These are phyloP conservation scores for Nothophoma quercina DNA, from an alignment of 2,329 filamentous ascomycete genomes.

Conservation along the genomic window DNA sequence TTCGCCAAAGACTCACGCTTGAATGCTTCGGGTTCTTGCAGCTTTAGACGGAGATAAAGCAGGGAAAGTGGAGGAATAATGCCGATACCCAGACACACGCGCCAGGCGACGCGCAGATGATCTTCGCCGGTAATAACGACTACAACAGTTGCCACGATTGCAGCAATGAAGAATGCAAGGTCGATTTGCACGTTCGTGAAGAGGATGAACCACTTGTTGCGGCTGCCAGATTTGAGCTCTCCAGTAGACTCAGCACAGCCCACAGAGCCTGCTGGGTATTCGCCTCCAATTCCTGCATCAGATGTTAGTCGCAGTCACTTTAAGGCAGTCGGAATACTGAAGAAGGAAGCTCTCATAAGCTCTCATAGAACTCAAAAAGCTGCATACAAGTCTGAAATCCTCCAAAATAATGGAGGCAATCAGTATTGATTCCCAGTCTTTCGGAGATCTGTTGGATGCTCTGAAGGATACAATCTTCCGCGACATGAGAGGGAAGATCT, in stretches of 20 bases:
- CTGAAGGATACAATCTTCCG: too few relatives aligned
- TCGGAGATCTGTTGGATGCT: too few relatives aligned
- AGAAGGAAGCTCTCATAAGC: background rate
- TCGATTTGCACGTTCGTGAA: constrained; percentile 92
- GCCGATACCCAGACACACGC: constrained; percentile 72
- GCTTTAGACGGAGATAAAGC: constrained; percentile 65
- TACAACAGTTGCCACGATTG: constrained; percentile 76
- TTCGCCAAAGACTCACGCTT: constrained; percentile 60
- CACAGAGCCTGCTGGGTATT: constrained; percentile 85
- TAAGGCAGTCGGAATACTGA: background rate
- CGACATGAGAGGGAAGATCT: too few relatives aligned
- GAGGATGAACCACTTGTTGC: constrained; percentile 83
- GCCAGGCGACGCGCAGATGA: constrained; percentile 80
- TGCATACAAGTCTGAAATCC: too few relatives aligned
- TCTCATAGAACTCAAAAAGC: too few relatives aligned
- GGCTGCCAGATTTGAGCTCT: constrained; percentile 78
- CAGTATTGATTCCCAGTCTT: too few relatives aligned
- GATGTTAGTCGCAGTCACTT: background rate
- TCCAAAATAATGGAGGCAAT: too few relatives aligned
- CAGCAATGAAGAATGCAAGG: constrained; percentile 80
- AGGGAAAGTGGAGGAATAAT: constrained; percentile 59
- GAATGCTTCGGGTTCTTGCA: constrained; percentile 62
- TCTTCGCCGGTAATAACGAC: constrained; percentile 62
- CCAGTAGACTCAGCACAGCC: constrained; percentile 84
- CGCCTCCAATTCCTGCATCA: constrained; percentile 70